A percentile compares a stretch with the other conserved stretches of the same genome.
These are phyloP conservation scores for Trametes gibbosa DNA, from an alignment of 768 basidiomycete species.

Conservation along the genomic window DNA sequence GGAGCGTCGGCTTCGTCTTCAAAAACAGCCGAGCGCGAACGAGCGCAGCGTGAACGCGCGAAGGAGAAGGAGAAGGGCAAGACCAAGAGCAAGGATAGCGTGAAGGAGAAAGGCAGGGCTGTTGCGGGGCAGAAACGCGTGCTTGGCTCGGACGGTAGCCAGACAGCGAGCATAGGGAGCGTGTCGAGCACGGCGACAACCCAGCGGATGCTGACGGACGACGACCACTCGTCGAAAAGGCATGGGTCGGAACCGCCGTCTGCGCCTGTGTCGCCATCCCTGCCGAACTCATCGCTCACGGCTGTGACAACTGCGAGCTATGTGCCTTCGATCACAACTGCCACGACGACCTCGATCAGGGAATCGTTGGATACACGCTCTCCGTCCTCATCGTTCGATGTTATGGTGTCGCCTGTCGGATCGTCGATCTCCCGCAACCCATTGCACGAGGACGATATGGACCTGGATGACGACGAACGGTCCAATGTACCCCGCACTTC, in stretches of 20 bases:
- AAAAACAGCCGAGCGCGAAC: neutral
- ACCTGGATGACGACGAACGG: constrained; percentile 27
- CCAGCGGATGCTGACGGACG: constrained; percentile 4
- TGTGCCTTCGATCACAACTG: constrained; percentile 15
- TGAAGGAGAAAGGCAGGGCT: constrained; percentile 19
- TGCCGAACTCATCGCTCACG: constrained; percentile 10
- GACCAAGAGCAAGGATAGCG: constrained; percentile 29
- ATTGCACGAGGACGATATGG: constrained; percentile 8
- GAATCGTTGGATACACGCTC: constrained; percentile 13
- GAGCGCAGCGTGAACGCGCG: constrained; percentile 25
- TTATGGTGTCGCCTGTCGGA: neutral
- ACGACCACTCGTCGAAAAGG: constrained; percentile 11
- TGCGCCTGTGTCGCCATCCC: constrained; percentile 17
- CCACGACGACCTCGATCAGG: neutral
- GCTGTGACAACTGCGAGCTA: constrained; percentile 8
- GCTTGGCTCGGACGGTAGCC: constrained; percentile 10
- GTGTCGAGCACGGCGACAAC: constrained; percentile 6
- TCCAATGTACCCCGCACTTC: constrained; percentile 29
- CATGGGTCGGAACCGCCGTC: constrained; percentile 6
- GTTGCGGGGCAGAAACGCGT: neutral
- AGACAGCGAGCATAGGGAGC: constrained; percentile 21
- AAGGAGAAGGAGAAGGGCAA: constrained; percentile 25
- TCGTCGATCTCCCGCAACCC: constrained; percentile 9
- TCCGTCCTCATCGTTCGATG: constrained; percentile 11
- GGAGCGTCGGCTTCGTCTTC: neutral